These are phyloP conservation scores for Chamaenerion angustifolium DNA, from an alignment of 345 rosid species.

Conservation along the genomic window DNA sequence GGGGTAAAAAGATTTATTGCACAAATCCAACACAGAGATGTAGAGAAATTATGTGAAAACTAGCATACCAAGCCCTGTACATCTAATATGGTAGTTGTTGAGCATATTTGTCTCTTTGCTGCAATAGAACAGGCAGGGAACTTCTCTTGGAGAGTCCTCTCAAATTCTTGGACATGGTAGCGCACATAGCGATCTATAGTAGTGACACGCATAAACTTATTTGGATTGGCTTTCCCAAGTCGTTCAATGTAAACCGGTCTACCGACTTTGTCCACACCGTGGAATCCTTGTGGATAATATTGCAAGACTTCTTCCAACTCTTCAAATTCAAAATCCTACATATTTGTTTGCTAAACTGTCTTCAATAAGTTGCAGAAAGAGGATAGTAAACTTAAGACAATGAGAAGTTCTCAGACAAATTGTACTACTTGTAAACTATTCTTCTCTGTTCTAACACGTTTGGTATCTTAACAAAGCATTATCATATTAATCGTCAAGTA, in stretches of 20 bases:
- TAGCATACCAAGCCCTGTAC: slow-evolving; percentile 82
- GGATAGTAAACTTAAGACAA: background rate
- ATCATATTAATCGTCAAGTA: too few relatives aligned
- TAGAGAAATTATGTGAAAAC: background rate
- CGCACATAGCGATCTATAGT: slow-evolving; percentile 62
- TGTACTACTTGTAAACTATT: too few relatives aligned
- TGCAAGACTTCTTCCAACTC: slow-evolving; percentile 88
- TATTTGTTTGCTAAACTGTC: background rate
- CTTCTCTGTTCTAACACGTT: too few relatives aligned
- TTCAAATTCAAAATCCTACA: slow-evolving; percentile 77
- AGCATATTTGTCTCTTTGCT: slow-evolving; percentile 57
- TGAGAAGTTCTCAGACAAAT: too few relatives aligned
- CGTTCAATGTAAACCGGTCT: slow-evolving; percentile 88
- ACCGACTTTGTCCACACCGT: slow-evolving; percentile 95
- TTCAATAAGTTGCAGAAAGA: background rate
- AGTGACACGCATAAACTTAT: slow-evolving; percentile 73
- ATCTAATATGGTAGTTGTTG: slow-evolving; percentile 83
- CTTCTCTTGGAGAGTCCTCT: slow-evolving; percentile 71
- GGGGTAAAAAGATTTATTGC: background rate
- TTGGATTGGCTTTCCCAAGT: slow-evolving; percentile 88
- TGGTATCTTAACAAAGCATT: too few relatives aligned
- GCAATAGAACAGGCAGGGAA: slow-evolving; percentile 93
- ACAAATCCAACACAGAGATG: too few relatives aligned
- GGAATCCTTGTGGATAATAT: slow-evolving; percentile 92
- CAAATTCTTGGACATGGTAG: slow-evolving; percentile 96